Evolutionary conservation across 352 stramenopile species (phyloP).

Genomic region (Pythium guiyangense): DNA sequence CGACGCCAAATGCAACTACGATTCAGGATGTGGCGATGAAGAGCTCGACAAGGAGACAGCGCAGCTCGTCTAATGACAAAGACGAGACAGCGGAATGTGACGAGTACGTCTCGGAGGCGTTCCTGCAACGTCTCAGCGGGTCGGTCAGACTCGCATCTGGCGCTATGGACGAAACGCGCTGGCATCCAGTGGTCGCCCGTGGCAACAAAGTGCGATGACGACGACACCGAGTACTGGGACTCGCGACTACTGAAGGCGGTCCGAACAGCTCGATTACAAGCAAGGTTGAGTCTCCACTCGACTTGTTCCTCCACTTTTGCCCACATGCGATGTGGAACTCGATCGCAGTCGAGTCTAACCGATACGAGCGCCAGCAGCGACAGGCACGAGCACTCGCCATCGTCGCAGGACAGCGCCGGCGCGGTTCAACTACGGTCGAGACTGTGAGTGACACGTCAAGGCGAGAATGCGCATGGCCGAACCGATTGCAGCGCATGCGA

Average conservation of each 20-base stretch:
- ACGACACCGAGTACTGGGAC: neutral
- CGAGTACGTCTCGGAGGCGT: no score
- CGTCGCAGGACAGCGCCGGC: neutral
- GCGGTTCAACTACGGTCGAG: neutral
- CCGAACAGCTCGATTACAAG: neutral
- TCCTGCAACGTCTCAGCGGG: no score
- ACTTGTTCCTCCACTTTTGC: neutral
- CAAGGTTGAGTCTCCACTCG: neutral
- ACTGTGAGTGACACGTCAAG: neutral
- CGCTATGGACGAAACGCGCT: neutral
- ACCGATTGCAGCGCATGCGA: neutral
- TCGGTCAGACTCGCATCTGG: no score
- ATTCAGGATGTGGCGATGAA: no score
- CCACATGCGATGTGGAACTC: neutral
- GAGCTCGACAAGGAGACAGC: no score
- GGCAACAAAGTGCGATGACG: neutral
- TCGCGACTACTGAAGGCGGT: neutral
- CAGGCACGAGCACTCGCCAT: neutral
- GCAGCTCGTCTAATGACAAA: no score
- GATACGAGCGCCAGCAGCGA: conserved; percentile 3
- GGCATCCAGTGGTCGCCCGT: neutral
- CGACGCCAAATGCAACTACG: no score
- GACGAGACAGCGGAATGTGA: no score
- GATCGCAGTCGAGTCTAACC: neutral
- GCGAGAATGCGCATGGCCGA: neutral